Conservation (phyloP, 176 grass and related monocot species). For the Alopecurus myosuroides region DNA sequence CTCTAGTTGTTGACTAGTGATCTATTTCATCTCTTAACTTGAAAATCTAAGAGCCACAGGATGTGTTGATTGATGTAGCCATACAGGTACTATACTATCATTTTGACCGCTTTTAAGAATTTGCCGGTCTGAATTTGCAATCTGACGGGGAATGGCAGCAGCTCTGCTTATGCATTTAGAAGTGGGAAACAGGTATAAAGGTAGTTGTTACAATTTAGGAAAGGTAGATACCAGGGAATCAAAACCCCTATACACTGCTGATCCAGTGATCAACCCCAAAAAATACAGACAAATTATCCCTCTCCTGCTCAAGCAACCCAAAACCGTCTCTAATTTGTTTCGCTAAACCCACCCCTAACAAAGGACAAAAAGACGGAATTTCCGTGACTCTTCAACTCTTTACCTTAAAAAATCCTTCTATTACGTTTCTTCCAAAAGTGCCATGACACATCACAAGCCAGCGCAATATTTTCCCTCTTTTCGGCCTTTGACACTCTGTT, state of each 20-base stretch:
- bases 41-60: neutral
- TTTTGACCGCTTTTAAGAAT: slow-evolving; percentile 4
- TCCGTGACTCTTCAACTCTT: too few species aligned
- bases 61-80: neutral
- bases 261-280: neutral
- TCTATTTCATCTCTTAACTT: neutral
- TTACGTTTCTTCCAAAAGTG: neutral
- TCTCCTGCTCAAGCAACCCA: neutral
- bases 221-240: neutral
- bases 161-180: neutral
- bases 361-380: too few species aligned
- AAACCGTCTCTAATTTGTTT: neutral
- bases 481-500: neutral
- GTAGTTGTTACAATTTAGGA: neutral
- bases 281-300: neutral
- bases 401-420: neutral
- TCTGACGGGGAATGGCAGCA: neutral
- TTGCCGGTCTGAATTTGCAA: neutral
- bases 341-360: neutral
- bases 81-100: neutral
- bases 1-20: neutral
- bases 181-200: neutral
- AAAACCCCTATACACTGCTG: neutral
- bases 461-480: neutral
- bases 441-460: neutral